Evolutionary conservation across 345 rosid species (phyloP), one percentile per base, ranked within the genome.

Genomic region (Alliaria petiolata): DNA sequence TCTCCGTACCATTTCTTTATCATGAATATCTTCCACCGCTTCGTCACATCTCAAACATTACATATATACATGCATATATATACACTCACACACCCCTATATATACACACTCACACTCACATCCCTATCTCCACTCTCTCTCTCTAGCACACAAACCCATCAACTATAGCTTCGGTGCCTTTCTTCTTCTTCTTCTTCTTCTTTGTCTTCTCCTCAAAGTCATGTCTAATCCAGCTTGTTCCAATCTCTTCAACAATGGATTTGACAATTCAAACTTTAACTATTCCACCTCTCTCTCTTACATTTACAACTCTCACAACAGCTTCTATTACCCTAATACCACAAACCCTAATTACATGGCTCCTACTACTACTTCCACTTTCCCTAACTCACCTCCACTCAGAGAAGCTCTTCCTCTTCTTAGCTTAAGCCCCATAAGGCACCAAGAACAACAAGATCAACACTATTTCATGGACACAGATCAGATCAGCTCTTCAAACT

Each of bases 321-420:
- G 34, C 57, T 75, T 74, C 28, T 74, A 65, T 75, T 72, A 54
- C 62, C 72, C 70, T 72, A 71, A 79, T 62, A 46, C 72, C 75
- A 66, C 47, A 35, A 78, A 20, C 69, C 79, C 71, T 77, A 31
- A 36, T 56, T 56, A 35, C 62, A 56, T 56, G 62, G 38, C 62
- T 35, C 62, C 61, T 34, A 16, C 43, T 35, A 19, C 62, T 20
- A 35, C 62, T 57, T 72, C 54, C 54, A 45, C 69, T 66, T 30
- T 62, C 52, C 66, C 79, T 13, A 74, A 87, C 8, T 87, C 98
- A 52, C 95, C 99, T 53, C 98, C 98, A 17, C 78, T 87, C 11
- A 86, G 62, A 77, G 89, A 95, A 81, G 93, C 90, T 17, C 99
- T 95, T 28, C 99, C 97, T 14, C 96, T 95, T 39, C 92, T 95